phyloP scores from a whole-genome alignment of 1,284 basidiomycete genomes.

The Microbotryum saponariae region DNA sequence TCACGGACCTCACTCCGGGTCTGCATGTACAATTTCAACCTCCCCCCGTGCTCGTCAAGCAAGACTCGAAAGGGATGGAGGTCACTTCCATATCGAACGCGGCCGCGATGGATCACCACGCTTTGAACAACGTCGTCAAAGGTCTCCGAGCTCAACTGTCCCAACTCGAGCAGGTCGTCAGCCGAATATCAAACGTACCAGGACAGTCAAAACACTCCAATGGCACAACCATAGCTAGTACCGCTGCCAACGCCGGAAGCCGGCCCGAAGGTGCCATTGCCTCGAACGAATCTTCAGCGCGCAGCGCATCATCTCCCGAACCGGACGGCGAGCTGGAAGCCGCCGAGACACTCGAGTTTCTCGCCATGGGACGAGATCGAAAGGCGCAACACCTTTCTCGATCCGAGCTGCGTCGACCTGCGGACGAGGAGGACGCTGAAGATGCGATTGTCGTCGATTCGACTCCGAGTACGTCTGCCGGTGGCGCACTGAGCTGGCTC shows the following conservation, averaged over 20 bases:
- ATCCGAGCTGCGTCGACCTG: slow-evolving; percentile 16
- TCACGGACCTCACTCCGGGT: too few relatives aligned
- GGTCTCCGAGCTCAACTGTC: slow-evolving; percentile 16
- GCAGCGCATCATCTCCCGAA: too few relatives aligned
- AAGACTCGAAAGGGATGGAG: too few relatives aligned
- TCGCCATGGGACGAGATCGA: slow-evolving; percentile 30
- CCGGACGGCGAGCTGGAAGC: slow-evolving; percentile 28
- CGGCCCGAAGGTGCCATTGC: too few relatives aligned
- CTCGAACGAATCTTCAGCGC: too few relatives aligned
- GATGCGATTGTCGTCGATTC: background rate
- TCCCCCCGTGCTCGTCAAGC: too few relatives aligned
- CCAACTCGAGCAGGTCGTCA: slow-evolving; percentile 25
- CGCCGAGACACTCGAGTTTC: slow-evolving; percentile 26
- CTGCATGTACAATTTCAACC: too few relatives aligned
- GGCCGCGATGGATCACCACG: slow-evolving; percentile 15
- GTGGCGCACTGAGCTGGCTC: background rate
- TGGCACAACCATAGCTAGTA: too few relatives aligned
- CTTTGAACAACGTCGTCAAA: slow-evolving; percentile 12
- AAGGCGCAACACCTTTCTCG: slow-evolving; percentile 25
- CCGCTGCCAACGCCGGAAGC: too few relatives aligned
- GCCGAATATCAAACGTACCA: too few relatives aligned
- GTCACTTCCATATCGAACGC: background rate
- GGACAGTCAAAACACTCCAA: too few relatives aligned
- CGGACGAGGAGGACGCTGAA: slow-evolving; percentile 12
- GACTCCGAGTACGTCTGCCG: background rate